Evolutionary conservation across 495 filamentous ascomycete species (phyloP), one percentile per base, ranked within the genome.

Genomic region (Aspergillus affinis): DNA sequence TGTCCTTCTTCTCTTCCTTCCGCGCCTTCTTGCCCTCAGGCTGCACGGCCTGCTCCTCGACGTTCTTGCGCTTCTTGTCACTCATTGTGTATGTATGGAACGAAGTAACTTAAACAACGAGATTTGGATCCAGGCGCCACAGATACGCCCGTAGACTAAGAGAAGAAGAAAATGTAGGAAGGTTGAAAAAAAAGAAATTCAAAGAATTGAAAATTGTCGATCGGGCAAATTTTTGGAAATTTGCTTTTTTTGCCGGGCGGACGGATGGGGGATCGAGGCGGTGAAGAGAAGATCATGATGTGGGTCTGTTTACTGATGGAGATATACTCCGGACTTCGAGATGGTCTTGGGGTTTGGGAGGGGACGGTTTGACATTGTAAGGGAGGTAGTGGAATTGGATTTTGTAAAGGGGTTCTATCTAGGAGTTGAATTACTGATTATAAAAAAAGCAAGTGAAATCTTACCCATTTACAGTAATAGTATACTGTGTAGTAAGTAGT

Each of bases 21-120:
- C 76, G 76, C 48, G 65, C 66, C 69, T 78, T 78, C 70, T 78
- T 76, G 32, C 66, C 72, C 57, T 76, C 61, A 12, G 75, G 71
- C 62, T 70, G 65, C 47, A 67, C 59, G 6, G 58, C 66, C 52
- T 74, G 70, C 48, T 69, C 67, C 48, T 69, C 67, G n/a, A 41
- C 45, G 27, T 57, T 57, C 21, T 80, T 80, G 72, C 77, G 77
- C 69, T 76, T 78, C 63, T 76, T 78, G 62, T 78, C 74, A 54
- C 72, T 66, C 72, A 78, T 80, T 69, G 55, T 71, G 47, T 56
- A 27, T 45, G 27, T 4, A 52, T 30, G 26, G 13, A 26, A 17
- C 20, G 48, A 20, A 47, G 1, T n/a, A 23, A 1, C 4, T 30
- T 48, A 48, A 47, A 52, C 4, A 29, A 15, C 41, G 19, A 27